Conservation (phyloP, 495 filamentous ascomycete genomes). For the Penicillium cosmopolitanum region DNA sequence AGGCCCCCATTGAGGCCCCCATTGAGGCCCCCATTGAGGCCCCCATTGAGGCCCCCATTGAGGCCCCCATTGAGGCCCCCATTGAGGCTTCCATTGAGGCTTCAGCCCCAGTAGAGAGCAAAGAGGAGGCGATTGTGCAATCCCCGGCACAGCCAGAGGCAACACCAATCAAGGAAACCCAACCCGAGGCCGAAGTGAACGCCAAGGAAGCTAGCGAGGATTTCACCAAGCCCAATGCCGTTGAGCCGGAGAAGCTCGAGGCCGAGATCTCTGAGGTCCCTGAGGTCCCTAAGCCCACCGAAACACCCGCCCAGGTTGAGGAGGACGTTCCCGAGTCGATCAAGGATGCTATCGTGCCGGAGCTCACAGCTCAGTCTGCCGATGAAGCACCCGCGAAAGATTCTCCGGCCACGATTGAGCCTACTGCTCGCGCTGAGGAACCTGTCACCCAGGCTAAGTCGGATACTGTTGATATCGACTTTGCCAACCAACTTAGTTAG, state of each 20-base stretch:
- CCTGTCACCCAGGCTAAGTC: conserved; percentile 20
- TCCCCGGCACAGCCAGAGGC: background rate
- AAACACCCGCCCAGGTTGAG: background rate
- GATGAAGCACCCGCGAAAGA: conserved; percentile 11
- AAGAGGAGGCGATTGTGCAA: background rate
- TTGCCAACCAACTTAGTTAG: conserved; percentile 34
- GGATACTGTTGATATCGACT: conserved; percentile 34
- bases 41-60: conserved; percentile 6
- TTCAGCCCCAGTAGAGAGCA: conserved; percentile 2
- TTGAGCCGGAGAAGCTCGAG: conserved; percentile 4
- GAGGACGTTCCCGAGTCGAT: conserved; percentile 9
- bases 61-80: too few relatives aligned
- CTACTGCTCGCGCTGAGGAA: conserved; percentile 8
- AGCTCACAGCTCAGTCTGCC: conserved; percentile 10
- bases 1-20: conserved; percentile 7
- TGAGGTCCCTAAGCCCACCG: conserved; percentile 7
- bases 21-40: conserved; percentile 4
- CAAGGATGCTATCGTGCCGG: conserved; percentile 7
- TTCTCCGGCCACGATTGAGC: background rate
- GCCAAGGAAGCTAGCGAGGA: background rate
- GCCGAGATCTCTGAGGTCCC: conserved; percentile 8
- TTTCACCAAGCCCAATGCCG: background rate
- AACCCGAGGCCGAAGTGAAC: background rate
- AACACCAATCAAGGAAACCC: background rate
- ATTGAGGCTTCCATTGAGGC: background rate